A percentile compares a stretch with the other conserved stretches of the same genome.
These are phyloP conservation scores for Zygosaccharomyces sapae DNA, from an alignment of 1,139 yeast species.

Conservation along the genomic window DNA sequence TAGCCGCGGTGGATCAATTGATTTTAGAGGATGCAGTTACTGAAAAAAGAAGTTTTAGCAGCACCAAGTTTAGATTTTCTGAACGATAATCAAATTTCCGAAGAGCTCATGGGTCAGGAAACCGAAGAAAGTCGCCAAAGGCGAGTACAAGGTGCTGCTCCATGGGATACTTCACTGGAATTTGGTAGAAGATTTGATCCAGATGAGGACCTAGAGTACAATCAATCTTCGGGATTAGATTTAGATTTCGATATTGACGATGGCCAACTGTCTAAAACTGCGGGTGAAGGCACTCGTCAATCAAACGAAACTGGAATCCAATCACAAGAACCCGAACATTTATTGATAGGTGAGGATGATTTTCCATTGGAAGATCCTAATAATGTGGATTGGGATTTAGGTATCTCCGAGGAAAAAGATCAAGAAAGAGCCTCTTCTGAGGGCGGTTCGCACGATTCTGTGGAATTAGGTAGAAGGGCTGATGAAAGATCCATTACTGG, in stretches of 20 bases:
- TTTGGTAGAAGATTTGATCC: constrained; percentile 32
- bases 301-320: constrained; percentile 21
- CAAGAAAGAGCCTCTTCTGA: constrained; percentile 6
- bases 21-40: constrained; percentile 76
- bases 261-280: constrained; percentile 21
- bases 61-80: constrained; percentile 58
- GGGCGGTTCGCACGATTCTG: constrained; percentile 25
- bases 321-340: constrained; percentile 25
- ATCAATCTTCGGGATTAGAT: constrained; percentile 31
- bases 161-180: constrained; percentile 36
- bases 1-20: constrained; percentile 52
- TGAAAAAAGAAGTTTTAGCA: constrained; percentile 64
- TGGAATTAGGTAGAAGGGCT: constrained; percentile 38
- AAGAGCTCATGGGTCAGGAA: constrained; percentile 21
- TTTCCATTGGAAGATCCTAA: constrained; percentile 22
- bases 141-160: constrained; percentile 33
- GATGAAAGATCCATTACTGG: constrained; percentile 23
- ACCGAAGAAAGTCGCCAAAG: constrained; percentile 22
- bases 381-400: constrained; percentile 35
- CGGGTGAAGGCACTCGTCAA: constrained; percentile 61
- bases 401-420: constrained; percentile 16
- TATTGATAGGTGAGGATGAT: constrained; percentile 18
- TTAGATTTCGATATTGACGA: constrained; percentile 33
- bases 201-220: constrained; percentile 40
- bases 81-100: constrained; percentile 18